Evolutionary conservation across 2,329 filamentous ascomycete species (phyloP).

Genomic region (Trichoderma sp.): DNA sequence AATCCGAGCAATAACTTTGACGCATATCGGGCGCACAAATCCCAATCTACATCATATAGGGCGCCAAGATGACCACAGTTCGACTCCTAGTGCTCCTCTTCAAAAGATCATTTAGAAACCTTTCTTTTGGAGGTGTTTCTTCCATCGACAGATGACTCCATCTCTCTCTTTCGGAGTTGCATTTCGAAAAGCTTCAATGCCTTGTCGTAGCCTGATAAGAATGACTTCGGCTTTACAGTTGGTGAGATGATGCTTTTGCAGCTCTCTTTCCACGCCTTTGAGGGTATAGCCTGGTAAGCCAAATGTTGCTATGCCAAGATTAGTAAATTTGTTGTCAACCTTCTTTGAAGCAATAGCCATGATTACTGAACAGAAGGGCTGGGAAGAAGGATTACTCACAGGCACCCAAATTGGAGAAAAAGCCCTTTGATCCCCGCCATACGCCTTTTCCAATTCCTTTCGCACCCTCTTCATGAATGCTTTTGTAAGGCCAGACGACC

Average conservation of each 20-base stretch:
- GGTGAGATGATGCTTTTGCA: conserved; percentile 42
- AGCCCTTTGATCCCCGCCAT: conserved; percentile 50
- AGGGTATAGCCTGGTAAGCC: conserved; percentile 55
- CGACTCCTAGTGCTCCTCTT: background rate
- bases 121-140: conserved; percentile 11
- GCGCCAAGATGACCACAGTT: background rate
- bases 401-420: conserved; percentile 49
- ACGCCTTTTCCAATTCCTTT: conserved; percentile 65
- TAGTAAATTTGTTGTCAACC: background rate
- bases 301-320: conserved; percentile 44
- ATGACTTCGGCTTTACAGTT: conserved; percentile 41
- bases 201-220: conserved; percentile 40
- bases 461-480: conserved; percentile 64
- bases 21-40: background rate
- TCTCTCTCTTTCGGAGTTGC: conserved; percentile 33
- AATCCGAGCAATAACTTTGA: background rate
- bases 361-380: background rate
- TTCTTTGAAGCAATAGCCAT: background rate
- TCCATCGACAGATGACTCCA: conserved; percentile 38
- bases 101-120: background rate
- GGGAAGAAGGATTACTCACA: conserved; percentile 30
- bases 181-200: conserved; percentile 37
- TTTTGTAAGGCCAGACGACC: conserved; percentile 65
- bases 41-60: background rate
- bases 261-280: conserved; percentile 58